Percentiles rank a stretch among this genome's conserved stretches.
phyloP scores from a whole-genome alignment of 2,329 filamentous ascomycete genomes.

The Calonectria leucothoes region DNA sequence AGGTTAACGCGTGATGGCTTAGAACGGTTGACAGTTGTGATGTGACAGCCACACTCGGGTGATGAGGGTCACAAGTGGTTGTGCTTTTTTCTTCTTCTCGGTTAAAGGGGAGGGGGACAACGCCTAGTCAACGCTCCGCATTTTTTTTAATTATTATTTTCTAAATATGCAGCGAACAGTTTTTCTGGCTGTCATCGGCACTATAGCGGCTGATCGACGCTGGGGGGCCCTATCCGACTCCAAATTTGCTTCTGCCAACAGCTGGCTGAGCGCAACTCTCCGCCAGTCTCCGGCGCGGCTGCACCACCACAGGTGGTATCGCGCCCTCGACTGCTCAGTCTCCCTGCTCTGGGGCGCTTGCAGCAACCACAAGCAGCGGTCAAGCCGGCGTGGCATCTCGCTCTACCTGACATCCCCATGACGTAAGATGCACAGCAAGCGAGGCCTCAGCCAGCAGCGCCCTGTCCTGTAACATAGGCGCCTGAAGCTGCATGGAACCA shows the following conservation, averaged over 20 bases:
- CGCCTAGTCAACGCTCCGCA: not conserved
- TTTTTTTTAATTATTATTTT: not conserved
- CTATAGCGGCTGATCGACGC: slow-evolving; percentile 2
- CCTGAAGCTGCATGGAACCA: slow-evolving; percentile 10
- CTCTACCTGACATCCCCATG: not conserved
- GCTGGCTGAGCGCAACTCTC: not conserved
- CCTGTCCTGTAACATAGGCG: not conserved
- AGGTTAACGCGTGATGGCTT: not conserved
- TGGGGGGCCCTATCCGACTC: not conserved
- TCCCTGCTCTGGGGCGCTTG: not conserved
- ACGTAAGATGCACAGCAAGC: not conserved
- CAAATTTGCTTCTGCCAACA: slow-evolving; percentile 4
- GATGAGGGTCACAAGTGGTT: not conserved
- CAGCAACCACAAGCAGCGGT: slow-evolving; percentile 10
- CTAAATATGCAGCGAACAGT: not conserved
- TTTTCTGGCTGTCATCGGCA: not conserved
- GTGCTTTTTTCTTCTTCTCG: not conserved
- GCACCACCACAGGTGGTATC: not conserved
- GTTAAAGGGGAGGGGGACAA: not conserved
- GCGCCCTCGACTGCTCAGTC: not conserved
- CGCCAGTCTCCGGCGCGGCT: not conserved
- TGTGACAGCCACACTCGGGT: not conserved
- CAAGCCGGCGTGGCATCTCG: slow-evolving; percentile 7
- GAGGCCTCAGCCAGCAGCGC: not conserved
- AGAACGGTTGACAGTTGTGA: not conserved